Percentiles rank a stretch among this genome's conserved stretches.
phyloP scores from a whole-genome alignment of 75 land plant species.

The Pinus taeda region DNA sequence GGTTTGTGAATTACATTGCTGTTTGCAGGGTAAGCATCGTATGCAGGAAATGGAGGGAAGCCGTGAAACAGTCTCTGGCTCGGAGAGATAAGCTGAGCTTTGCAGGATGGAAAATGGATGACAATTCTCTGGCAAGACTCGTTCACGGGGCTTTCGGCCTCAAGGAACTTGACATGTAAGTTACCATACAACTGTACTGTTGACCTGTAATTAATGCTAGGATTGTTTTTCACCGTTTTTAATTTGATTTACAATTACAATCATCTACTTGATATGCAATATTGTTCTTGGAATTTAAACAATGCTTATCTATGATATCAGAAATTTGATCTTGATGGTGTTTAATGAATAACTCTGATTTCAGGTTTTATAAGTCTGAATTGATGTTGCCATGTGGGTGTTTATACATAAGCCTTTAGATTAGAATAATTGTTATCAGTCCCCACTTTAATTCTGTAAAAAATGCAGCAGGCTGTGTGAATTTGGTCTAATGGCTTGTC shows the following conservation, averaged over 20 bases:
- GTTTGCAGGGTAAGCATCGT: conserved; percentile 77
- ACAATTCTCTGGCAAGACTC: conserved; percentile 52
- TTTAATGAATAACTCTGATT: too few species aligned
- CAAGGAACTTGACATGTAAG: conserved; percentile 14
- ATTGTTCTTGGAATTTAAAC: not conserved
- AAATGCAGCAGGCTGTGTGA: too few species aligned
- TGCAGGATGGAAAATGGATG: conserved; percentile 81
- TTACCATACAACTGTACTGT: not conserved
- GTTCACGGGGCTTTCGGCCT: conserved; percentile 8
- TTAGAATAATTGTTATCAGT: too few species aligned
- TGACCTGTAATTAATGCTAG: not conserved
- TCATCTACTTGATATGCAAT: too few species aligned
- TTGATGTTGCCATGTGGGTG: too few species aligned
- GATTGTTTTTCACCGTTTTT: not conserved
- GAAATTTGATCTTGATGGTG: not conserved
- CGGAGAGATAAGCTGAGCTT: conserved; percentile 73
- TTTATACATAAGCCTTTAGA: too few species aligned
- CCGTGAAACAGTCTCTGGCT: conserved; percentile 60
- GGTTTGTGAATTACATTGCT: not conserved
- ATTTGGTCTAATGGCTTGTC: too few species aligned
- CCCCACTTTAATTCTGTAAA: too few species aligned
- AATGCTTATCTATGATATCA: not conserved
- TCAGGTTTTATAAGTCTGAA: too few species aligned
- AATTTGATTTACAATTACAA: too few species aligned
- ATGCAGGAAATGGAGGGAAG: conserved; percentile 81